These are phyloP conservation scores for Xylaria sp. DNA, from an alignment of 2,329 filamentous ascomycete species.

Conservation along the genomic window DNA sequence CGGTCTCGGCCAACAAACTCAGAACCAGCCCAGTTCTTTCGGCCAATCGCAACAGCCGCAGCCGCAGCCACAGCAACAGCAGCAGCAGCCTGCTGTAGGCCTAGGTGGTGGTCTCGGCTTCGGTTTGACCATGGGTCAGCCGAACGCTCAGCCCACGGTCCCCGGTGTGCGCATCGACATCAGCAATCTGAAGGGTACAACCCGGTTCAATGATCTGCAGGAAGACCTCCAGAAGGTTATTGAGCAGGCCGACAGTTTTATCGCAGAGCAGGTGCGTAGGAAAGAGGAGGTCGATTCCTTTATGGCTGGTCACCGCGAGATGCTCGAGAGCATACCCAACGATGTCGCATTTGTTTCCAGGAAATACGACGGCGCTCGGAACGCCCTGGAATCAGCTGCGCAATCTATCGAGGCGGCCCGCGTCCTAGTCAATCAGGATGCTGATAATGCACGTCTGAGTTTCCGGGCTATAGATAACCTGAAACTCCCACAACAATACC, in stretches of 20 bases:
- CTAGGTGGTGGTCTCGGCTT: constrained; percentile 46
- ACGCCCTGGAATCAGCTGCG: constrained; percentile 54
- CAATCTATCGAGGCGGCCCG: constrained; percentile 57
- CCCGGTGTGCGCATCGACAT: constrained; percentile 83
- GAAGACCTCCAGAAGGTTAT: constrained; percentile 84
- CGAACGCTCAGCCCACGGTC: constrained; percentile 64
- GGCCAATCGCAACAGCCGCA: constrained; percentile 40
- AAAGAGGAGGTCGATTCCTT: constrained; percentile 80
- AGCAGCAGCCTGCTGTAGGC: constrained; percentile 40
- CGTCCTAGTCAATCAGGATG: constrained; percentile 55
- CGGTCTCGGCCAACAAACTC: constrained; percentile 38
- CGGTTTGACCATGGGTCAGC: constrained; percentile 61
- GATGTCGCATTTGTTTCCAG: constrained; percentile 58
- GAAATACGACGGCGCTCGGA: constrained; percentile 58
- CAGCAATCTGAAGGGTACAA: constrained; percentile 83
- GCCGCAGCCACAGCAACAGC: constrained; percentile 40
- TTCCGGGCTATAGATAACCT: constrained; percentile 61
- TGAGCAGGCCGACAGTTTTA: constrained; percentile 79
- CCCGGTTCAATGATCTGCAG: constrained; percentile 89
- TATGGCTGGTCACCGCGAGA: constrained; percentile 66
- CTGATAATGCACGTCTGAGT: constrained; percentile 56
- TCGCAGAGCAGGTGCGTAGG: constrained; percentile 81
- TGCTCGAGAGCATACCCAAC: constrained; percentile 60
- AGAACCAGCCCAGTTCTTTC: constrained; percentile 38
- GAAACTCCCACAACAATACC: constrained; percentile 61